Conservation (phyloP, 1,284 basidiomycete species). For the Ganoderma sp. region DNA sequence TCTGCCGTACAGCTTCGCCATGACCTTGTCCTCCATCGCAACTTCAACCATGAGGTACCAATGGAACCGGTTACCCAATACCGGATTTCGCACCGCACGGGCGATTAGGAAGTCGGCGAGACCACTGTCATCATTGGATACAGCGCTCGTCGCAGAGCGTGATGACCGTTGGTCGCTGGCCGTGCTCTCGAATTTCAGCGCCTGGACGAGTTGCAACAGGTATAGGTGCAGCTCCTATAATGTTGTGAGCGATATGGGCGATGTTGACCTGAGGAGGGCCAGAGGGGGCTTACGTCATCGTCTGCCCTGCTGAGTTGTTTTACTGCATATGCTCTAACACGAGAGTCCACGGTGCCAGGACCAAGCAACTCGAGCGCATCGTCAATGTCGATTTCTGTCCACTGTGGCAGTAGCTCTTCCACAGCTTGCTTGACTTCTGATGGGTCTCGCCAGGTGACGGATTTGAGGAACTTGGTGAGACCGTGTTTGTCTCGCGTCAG, state of each 20-base stretch:
- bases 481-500: constrained; percentile 89
- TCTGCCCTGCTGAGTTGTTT: constrained; percentile 90
- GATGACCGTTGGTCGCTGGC: constrained; percentile 62
- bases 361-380: constrained; percentile 96
- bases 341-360: constrained; percentile 87
- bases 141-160: constrained; percentile 38
- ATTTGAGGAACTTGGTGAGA: constrained; percentile 97
- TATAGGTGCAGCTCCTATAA: constrained; percentile 89
- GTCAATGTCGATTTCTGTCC: constrained; percentile 97
- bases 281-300: constrained; percentile 75
- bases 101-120: constrained; percentile 91
- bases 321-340: constrained; percentile 94
- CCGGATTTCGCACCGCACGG: constrained; percentile 81
- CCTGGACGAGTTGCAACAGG: constrained; percentile 95
- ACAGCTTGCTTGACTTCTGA: constrained; percentile 98
- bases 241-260: background rate
- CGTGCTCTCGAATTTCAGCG: constrained; percentile 91
- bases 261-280: constrained; percentile 7
- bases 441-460: constrained; percentile 96
- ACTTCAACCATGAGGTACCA: constrained; percentile 99
- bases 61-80: constrained; percentile 91
- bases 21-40: constrained; percentile 75
- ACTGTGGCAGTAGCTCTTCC: constrained; percentile 93
- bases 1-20: constrained; percentile 91
- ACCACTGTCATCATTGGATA: constrained; percentile 85